Base-by-base conservation (phyloP, 805 yeast genomes). In the Barnettozyma californica region DNA sequence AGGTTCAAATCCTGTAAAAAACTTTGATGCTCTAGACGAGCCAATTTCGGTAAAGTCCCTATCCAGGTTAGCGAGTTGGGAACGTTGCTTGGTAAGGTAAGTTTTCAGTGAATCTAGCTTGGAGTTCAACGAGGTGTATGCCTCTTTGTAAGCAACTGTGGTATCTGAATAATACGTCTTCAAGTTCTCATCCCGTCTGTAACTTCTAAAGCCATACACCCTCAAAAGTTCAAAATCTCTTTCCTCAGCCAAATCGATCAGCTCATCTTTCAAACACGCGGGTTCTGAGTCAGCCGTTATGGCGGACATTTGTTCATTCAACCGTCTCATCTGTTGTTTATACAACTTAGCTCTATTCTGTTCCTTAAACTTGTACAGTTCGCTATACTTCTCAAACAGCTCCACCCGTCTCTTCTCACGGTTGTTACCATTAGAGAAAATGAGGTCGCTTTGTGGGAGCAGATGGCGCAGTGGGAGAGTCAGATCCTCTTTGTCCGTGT, bases 181-280 rank as follows among this genome's bases (percentile, higher is more conserved):
- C 31, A 61, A 27, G 9, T 60, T 57, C 34, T 61, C 59, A 31
- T 62, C 55, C 27, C 59, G 56, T 34, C 53, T 52, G 46, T 61
- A 67, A 5, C 59, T 49, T 37, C 60, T 53, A 56, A 51, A 52
- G 2, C 55, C 41, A 38, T 62, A 58, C 18, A 63, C 50, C 26
- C 66, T 52, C 9, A 61, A 42, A 7, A 69, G 31, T 41, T 66
- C 68, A 43, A 51, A 63, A 46, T 69, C 74, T 41, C 68, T 54
- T 35, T 45, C 46, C 43, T 71, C 75, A 4, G 50, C 49, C 35
- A 68, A 43, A 52, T 70, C 74, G 27, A 57, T 57, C 19, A 56
- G 59, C 3, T 26, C 19, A 16, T 61, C 60, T 20, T 50, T 50
- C 5, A 10, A 9, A 20, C 45, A 53, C 20, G 39, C 21, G 1